Percentiles rank a stretch among this genome's conserved stretches.
Conservation (phyloP, 805 yeast genomes). For the Wickerhamomyces queroliae region DNA sequence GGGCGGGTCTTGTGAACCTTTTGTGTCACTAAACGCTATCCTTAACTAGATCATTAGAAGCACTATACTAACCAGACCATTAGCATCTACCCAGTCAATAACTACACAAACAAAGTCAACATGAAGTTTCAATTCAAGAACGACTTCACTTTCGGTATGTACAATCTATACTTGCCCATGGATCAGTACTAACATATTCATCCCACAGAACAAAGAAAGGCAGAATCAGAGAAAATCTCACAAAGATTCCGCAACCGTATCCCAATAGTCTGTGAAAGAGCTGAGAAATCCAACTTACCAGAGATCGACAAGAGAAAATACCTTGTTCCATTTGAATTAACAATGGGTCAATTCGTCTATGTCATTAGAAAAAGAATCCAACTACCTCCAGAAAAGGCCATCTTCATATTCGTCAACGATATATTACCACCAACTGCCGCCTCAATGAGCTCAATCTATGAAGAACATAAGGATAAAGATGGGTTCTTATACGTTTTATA, state of each 20-base stretch:
- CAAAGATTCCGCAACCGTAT: slow-evolving; percentile 87
- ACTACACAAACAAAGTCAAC: slow-evolving; percentile 4
- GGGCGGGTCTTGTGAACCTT: too few species aligned
- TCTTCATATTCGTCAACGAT: slow-evolving; percentile 94
- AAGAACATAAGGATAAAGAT: slow-evolving; percentile 96
- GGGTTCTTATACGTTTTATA: slow-evolving; percentile 94
- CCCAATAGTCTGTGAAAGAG: slow-evolving; percentile 95
- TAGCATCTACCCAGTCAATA: neutral
- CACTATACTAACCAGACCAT: neutral
- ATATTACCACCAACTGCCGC: slow-evolving; percentile 98
- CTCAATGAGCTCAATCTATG: slow-evolving; percentile 88
- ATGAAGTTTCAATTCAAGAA: slow-evolving; percentile 94
- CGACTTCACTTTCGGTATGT: slow-evolving; percentile 90
- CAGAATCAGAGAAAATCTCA: slow-evolving; percentile 88
- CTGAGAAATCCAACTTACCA: slow-evolving; percentile 92
- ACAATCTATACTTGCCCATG: neutral
- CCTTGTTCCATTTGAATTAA: slow-evolving; percentile 90
- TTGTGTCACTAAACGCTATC: too few species aligned
- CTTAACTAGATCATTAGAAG: too few species aligned
- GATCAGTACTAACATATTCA: slow-evolving; percentile 4
- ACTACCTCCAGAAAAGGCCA: slow-evolving; percentile 96
- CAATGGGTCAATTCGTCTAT: slow-evolving; percentile 97
- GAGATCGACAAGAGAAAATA: slow-evolving; percentile 97
- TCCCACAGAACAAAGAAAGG: slow-evolving; percentile 74
- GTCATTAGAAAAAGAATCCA: slow-evolving; percentile 95